These are phyloP conservation scores for Eutrema heterophyllum DNA, from an alignment of 345 rosid species.

Conservation along the genomic window DNA sequence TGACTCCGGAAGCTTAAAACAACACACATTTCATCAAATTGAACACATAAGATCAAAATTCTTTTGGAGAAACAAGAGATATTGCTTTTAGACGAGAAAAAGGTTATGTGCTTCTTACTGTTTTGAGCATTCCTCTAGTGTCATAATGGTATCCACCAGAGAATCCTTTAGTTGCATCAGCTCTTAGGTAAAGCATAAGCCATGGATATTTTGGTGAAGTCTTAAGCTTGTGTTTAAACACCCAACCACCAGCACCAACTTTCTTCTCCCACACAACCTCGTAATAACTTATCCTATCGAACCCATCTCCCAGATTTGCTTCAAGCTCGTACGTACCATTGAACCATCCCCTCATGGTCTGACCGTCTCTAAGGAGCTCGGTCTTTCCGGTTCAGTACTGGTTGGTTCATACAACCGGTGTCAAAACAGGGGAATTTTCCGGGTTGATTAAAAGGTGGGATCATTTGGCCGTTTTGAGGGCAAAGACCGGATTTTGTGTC, in stretches of 20 bases:
- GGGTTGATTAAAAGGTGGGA: constrained; percentile 42
- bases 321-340: constrained; percentile 70
- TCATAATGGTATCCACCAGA: constrained; percentile 77
- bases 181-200: constrained; percentile 88
- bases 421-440: constrained; percentile 70
- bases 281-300: constrained; percentile 43
- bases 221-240: constrained; percentile 59
- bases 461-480: constrained; percentile 55
- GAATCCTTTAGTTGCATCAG: constrained; percentile 72
- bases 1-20: constrained; percentile 64
- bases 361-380: constrained; percentile 37
- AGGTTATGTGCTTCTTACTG: constrained; percentile 31
- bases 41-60: background rate
- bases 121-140: constrained; percentile 82
- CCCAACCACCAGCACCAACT: constrained; percentile 66
- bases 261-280: constrained; percentile 72
- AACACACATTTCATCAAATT: background rate
- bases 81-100: background rate
- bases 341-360: constrained; percentile 66
- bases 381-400: constrained; percentile 51
- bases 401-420: constrained; percentile 84
- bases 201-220: constrained; percentile 76
- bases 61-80: constrained; percentile 2
- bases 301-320: constrained; percentile 15
- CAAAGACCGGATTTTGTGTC: constrained; percentile 60